A percentile compares a stretch with the other conserved stretches of the same genome.
phyloP scores from a whole-genome alignment of 768 basidiomycete species.

The Mycena capillaripes region DNA sequence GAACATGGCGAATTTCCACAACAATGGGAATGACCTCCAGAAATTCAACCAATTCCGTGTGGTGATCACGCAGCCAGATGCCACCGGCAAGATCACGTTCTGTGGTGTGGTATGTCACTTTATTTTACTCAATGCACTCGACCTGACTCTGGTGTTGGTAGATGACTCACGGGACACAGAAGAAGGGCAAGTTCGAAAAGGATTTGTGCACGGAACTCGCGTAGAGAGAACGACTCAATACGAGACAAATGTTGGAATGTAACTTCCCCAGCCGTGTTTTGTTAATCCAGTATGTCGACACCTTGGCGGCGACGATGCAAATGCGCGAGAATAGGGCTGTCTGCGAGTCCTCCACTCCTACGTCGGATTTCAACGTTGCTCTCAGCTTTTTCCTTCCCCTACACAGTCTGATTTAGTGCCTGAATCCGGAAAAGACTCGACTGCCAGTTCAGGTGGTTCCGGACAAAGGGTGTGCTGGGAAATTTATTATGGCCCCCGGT shows the following conservation, averaged over 20 bases:
- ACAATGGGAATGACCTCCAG: neutral
- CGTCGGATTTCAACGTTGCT: too few species aligned
- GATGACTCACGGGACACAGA: neutral
- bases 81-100: constrained; percentile 20
- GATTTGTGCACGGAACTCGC: neutral
- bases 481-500: too few species aligned
- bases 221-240: neutral
- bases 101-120: constrained; percentile 22
- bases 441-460: too few species aligned
- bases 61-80: constrained; percentile 22
- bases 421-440: too few species aligned
- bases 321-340: too few species aligned
- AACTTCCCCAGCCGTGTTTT: neutral
- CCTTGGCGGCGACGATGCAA: neutral
- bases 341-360: too few species aligned
- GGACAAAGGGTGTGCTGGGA: too few species aligned
- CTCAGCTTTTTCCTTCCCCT: too few species aligned
- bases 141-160: neutral
- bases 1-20: constrained; percentile 20
- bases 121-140: neutral
- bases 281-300: neutral
- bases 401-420: too few species aligned
- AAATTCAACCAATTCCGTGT: constrained; percentile 25
- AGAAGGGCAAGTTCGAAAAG: neutral
- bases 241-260: neutral